These are phyloP conservation scores for Sphaerobolus stellatus DNA, from an alignment of 1,284 basidiomycete genomes.

Conservation along the genomic window DNA sequence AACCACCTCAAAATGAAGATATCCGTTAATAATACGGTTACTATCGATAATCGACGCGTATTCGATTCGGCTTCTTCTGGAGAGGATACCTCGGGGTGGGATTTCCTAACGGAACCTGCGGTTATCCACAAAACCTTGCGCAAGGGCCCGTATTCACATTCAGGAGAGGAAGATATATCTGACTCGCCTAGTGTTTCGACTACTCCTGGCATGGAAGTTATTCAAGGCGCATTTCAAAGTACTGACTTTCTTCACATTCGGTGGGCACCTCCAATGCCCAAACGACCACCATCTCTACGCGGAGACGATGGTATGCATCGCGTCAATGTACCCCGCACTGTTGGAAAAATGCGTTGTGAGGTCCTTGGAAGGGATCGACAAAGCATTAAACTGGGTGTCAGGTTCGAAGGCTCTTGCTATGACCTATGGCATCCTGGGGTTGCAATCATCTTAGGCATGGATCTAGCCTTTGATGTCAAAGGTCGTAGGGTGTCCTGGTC, in stretches of 20 bases:
- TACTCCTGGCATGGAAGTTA: slow-evolving; percentile 55
- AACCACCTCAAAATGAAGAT: slow-evolving; percentile 72
- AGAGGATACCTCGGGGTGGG: slow-evolving; percentile 66
- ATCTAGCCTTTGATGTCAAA: slow-evolving; percentile 65
- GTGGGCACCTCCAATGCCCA: slow-evolving; percentile 66
- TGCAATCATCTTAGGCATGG: slow-evolving; percentile 76
- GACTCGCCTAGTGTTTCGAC: slow-evolving; percentile 62
- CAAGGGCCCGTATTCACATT: slow-evolving; percentile 58
- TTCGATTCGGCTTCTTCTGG: slow-evolving; percentile 75
- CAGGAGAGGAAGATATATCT: slow-evolving; percentile 79
- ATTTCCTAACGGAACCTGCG: slow-evolving; percentile 72
- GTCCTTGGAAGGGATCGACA: slow-evolving; percentile 55
- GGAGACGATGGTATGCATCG: slow-evolving; percentile 55
- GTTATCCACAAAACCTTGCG: slow-evolving; percentile 63
- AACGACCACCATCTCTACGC: slow-evolving; percentile 45
- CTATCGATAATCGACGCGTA: slow-evolving; percentile 37
- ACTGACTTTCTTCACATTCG: slow-evolving; percentile 70
- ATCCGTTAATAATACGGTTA: slow-evolving; percentile 52
- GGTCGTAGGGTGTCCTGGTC: slow-evolving; percentile 68
- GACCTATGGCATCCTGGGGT: slow-evolving; percentile 79
- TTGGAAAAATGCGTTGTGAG: slow-evolving; percentile 61
- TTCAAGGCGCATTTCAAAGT: slow-evolving; percentile 77
- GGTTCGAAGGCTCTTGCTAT: slow-evolving; percentile 70
- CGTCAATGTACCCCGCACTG: slow-evolving; percentile 64
- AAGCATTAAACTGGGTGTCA: slow-evolving; percentile 65